A percentile compares a stretch with the other conserved stretches of the same genome.
Conservation (phyloP, 768 basidiomycete species). For the Daedalea quercina region DNA sequence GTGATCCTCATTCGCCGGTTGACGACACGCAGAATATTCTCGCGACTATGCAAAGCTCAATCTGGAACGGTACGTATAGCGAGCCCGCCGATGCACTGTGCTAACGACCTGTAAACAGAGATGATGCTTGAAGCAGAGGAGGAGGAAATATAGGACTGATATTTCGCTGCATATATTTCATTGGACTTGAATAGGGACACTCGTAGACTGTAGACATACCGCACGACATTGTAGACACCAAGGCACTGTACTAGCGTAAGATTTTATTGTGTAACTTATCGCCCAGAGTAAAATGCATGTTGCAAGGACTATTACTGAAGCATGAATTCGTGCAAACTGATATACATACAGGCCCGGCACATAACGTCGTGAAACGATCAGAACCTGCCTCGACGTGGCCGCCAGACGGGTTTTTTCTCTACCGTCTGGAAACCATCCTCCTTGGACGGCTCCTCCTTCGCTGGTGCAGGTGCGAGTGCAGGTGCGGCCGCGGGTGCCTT, state of each 20-base stretch:
- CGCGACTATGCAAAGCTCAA: constrained; percentile 56
- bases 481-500: constrained; percentile 7
- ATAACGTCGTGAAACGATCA: background rate
- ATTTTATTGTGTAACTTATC: constrained; percentile 1
- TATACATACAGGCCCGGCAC: constrained; percentile 3
- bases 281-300: constrained; percentile 7
- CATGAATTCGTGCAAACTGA: constrained; percentile 6
- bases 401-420: constrained; percentile 33
- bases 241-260: background rate
- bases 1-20: constrained; percentile 17
- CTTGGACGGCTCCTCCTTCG: constrained; percentile 39
- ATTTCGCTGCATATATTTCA: background rate
- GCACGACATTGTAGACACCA: background rate
- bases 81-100: background rate
- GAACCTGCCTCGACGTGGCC: constrained; percentile 6
- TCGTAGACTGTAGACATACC: background rate
- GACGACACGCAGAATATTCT: constrained; percentile 39
- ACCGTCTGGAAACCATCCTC: constrained; percentile 73
- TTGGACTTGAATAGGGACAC: background rate
- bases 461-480: too few relatives aligned
- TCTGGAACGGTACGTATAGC: constrained; percentile 57
- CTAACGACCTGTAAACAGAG: constrained; percentile 11
- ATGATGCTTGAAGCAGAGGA: constrained; percentile 42
- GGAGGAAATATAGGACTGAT: constrained; percentile 26
- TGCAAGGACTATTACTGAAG: constrained; percentile 14